A percentile compares a stretch with the other conserved stretches of the same genome.
Evolutionary conservation across 1,284 basidiomycete genomes (phyloP).

Genomic region (Sparassis latifolia): DNA sequence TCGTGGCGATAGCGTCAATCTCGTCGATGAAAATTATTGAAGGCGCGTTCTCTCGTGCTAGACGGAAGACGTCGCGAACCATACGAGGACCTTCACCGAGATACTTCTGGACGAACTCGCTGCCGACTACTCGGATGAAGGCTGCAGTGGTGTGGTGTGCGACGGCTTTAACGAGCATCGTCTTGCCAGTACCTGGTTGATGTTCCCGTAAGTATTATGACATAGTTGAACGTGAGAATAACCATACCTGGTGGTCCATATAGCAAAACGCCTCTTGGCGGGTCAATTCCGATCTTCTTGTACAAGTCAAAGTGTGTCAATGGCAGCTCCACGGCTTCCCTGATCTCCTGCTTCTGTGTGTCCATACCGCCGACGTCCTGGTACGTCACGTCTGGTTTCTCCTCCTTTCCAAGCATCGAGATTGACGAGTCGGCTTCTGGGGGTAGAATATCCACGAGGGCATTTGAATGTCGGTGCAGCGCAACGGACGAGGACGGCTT

Average conservation of each 20-base stretch:
- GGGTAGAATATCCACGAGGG: slow-evolving; percentile 96
- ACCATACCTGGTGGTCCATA: slow-evolving; percentile 85
- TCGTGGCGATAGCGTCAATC: slow-evolving; percentile 98
- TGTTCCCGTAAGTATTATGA: neutral
- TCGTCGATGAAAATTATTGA: slow-evolving; percentile 99
- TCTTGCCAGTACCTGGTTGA: slow-evolving; percentile 92
- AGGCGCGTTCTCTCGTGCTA: slow-evolving; percentile 95
- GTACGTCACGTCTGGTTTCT: slow-evolving; percentile 90
- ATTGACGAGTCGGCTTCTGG: slow-evolving; percentile 99
- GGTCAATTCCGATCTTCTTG: slow-evolving; percentile 99
- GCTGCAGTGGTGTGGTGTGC: slow-evolving; percentile 96
- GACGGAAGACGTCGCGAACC: slow-evolving; percentile 98
- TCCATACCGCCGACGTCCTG: slow-evolving; percentile 96
- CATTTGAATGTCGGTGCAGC: slow-evolving; percentile 97
- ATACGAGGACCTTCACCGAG: slow-evolving; percentile 99
- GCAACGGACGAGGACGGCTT: slow-evolving; percentile 98
- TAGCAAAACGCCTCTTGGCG: slow-evolving; percentile 88
- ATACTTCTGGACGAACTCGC: slow-evolving; percentile 99
- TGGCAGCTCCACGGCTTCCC: slow-evolving; percentile 98
- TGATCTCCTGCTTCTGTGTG: slow-evolving; percentile 97
- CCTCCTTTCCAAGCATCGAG: slow-evolving; percentile 87
- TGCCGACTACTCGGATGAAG: slow-evolving; percentile 97
- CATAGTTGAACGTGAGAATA: neutral
- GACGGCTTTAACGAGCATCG: slow-evolving; percentile 98
- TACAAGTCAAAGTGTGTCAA: slow-evolving; percentile 97